Percentiles rank a stretch among this genome's conserved stretches.
Evolutionary conservation across 345 rosid genomes (phyloP).

Genomic region (Odontarrhena argentea): DNA sequence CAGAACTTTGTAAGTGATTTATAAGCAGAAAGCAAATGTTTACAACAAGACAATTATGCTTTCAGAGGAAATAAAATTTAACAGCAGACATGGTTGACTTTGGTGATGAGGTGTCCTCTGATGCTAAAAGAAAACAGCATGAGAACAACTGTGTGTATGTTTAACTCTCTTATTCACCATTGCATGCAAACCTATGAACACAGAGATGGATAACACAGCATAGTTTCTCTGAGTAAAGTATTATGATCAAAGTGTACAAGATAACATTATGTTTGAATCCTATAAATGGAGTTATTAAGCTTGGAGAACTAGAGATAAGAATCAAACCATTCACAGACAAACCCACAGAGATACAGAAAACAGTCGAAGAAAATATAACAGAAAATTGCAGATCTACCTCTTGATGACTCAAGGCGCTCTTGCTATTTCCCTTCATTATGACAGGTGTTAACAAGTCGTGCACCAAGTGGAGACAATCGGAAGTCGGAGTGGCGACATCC

Average conservation of each 20-base stretch:
- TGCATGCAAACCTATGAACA: not conserved
- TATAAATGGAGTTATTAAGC: not conserved
- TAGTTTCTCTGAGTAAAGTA: slow-evolving; percentile 1
- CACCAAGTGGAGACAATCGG: slow-evolving; percentile 89
- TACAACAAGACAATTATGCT: slow-evolving; percentile 13
- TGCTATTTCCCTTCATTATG: slow-evolving; percentile 81
- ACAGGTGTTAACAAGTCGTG: slow-evolving; percentile 81
- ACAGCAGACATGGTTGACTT: slow-evolving; percentile 13
- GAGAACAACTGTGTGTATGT: slow-evolving; percentile 3
- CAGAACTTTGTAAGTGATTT: not conserved
- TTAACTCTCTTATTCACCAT: slow-evolving; percentile 23
- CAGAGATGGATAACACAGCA: slow-evolving; percentile 4
- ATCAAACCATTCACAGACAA: not conserved
- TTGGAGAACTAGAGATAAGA: slow-evolving; percentile 16
- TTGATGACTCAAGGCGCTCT: slow-evolving; percentile 88
- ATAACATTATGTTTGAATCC: slow-evolving; percentile 7
- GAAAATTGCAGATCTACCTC: slow-evolving; percentile 58
- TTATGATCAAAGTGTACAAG: slow-evolving; percentile 13
- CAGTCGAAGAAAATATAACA: not conserved
- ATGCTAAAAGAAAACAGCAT: not conserved
- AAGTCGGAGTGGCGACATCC: slow-evolving; percentile 99
- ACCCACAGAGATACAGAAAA: not conserved
- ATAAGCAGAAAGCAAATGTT: slow-evolving; percentile 4
- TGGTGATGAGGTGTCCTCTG: slow-evolving; percentile 4
- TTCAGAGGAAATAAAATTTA: slow-evolving; percentile 17